These are phyloP conservation scores for Bocquillonia castaneifolia DNA, from an alignment of 441 rosid species.

Conservation along the genomic window DNA sequence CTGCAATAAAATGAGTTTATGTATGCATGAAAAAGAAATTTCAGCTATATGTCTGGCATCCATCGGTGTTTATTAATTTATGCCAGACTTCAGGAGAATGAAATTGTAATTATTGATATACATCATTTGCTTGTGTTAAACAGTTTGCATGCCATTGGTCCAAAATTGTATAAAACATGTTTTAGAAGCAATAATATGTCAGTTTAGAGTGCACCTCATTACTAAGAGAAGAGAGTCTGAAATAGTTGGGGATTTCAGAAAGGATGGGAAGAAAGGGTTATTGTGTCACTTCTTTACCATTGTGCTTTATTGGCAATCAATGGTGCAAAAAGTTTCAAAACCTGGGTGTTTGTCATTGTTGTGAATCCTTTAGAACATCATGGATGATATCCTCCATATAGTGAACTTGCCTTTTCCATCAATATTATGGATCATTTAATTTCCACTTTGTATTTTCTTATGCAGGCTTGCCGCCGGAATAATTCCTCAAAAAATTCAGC, in stretches of 20 bases:
- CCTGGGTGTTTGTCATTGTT: neutral
- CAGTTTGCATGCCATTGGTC: neutral
- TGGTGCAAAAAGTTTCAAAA: neutral
- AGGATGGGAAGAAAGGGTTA: neutral
- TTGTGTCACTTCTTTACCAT: neutral
- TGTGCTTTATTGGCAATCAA: neutral
- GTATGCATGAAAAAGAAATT: too few species aligned
- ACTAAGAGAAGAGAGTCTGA: neutral
- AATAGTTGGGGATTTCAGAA: neutral
- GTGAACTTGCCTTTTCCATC: neutral
- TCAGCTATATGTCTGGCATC: too few species aligned
- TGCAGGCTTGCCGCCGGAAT: constrained; percentile 74
- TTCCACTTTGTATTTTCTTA: constrained; percentile 13
- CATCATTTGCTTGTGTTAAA: neutral
- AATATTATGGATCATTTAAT: neutral
- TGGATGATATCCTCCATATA: neutral
- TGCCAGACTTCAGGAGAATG: neutral
- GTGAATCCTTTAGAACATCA: neutral
- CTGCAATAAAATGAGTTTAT: too few species aligned
- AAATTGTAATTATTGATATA: neutral
- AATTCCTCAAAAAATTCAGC: constrained; percentile 46
- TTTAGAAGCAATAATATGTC: neutral
- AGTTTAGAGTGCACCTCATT: neutral
- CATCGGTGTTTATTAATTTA: neutral
- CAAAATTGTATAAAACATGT: neutral